Evolutionary conservation across 2,329 filamentous ascomycete genomes (phyloP), one percentile per base, ranked within the genome.

Genomic region (Penicillium frequentans): DNA sequence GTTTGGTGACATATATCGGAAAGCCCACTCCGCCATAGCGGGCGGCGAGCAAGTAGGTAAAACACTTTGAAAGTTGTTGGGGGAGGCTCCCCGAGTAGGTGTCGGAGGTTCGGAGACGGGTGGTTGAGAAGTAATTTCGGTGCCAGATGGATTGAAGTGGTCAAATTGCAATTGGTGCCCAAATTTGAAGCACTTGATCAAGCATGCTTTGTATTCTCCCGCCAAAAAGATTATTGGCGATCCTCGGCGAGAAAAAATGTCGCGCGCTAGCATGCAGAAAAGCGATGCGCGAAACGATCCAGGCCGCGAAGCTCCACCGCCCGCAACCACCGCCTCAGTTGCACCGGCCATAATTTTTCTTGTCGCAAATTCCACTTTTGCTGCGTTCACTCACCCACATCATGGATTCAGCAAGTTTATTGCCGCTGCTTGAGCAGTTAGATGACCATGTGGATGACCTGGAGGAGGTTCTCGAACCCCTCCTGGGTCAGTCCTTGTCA

Each of bases 381-480:
- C 48, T 13, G 14, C 55, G 56, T 59, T 7, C 39, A 23, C 46
- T 58, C 45, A 58, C 33, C n/a, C 11, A 42, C 60, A 62, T 37
- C 37, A 85, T 86, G 83, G 83, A 86, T 39, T 72, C 78, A 16
- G 62, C 77, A 62, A 82, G 89, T 68, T 80, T 95, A 52, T 76
- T 82, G 10, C 84, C 88, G 29, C 83, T 90, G 51, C 79, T 96
- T 50, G 86, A 90, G 67, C 84, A 87, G 72, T 85, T 97, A 51
- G 88, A 91, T 64, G 84, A 85, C 64, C 86, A 92, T 71, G 84
- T 98, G 50, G 90, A 96, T 75, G 84, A 88, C 54, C 83, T 98
- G 47, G 86, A 96, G 70, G 84, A 87, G 35, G 81, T 84, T 4
- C 81, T 98, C 27, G 77, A 84, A 61, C 91, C 93, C n/a, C 78